phyloP scores from a whole-genome alignment of 2,329 filamentous ascomycete species.

The Colletotrichum incanum region DNA sequence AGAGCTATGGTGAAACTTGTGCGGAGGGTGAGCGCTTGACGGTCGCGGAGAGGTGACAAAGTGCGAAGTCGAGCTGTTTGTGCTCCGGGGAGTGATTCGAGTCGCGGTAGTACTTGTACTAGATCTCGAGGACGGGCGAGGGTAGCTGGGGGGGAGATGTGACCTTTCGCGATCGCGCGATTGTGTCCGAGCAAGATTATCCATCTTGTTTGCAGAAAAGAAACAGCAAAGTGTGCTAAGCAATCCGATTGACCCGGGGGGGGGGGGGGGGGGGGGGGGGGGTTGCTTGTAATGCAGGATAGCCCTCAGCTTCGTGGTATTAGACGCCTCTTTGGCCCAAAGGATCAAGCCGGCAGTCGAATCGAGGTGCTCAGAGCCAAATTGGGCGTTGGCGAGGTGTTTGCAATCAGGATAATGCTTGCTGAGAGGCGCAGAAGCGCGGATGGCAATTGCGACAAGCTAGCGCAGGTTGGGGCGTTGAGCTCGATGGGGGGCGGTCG shows the following conservation, averaged over 20 bases:
- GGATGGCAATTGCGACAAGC: constrained; percentile 26
- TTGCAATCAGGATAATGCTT: constrained; percentile 27
- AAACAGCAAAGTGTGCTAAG: background rate
- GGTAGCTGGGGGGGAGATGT: constrained; percentile 46
- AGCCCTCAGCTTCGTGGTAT: background rate
- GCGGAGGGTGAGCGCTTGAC: constrained; percentile 54
- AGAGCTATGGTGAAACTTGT: constrained; percentile 59
- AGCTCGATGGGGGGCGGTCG: background rate
- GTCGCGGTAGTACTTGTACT: constrained; percentile 51
- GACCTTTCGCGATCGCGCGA: constrained; percentile 38
- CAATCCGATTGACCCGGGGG: background rate
- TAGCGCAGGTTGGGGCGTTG: background rate
- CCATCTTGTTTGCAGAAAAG: constrained; percentile 32
- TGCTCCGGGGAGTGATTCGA: constrained; percentile 56
- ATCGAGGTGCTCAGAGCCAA: background rate
- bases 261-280: too few relatives aligned
- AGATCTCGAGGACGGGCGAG: constrained; percentile 63
- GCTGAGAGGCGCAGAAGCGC: constrained; percentile 17
- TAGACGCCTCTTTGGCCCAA: constrained; percentile 17
- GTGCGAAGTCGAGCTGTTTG: constrained; percentile 60
- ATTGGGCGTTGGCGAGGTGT: background rate
- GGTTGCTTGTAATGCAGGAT: background rate
- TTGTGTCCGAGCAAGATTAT: constrained; percentile 15
- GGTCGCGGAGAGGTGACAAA: constrained; percentile 55
- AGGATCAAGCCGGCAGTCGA: constrained; percentile 14